Base-by-base conservation (phyloP, 768 basidiomycete species). In the Harrya chromipes region DNA sequence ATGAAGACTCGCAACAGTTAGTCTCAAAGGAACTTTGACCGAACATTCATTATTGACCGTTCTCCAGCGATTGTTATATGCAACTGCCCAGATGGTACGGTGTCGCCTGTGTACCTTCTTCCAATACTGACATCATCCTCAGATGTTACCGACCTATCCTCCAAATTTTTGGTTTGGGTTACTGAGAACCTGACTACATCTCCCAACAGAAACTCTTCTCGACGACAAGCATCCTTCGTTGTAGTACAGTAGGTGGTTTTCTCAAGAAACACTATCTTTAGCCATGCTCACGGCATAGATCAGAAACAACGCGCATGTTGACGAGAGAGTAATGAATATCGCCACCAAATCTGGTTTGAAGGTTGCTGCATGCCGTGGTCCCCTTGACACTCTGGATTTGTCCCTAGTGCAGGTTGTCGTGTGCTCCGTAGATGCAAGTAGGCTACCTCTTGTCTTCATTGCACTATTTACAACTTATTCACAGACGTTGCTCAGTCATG, bases 401-500 rank as follows among this genome's bases (percentile, higher is more conserved):
- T 51, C 46, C 58, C 24, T 49, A 12, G 50, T 63, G 34, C 71
- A 74, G 49, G 65, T 77, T 17, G 57, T 78, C 37, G 61, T 81
- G 34, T 68, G 69, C n/a, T 62, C 73, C 20, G 63, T 71, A 5
- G 65, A 70, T 41, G 79, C 74, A 51, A 64, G 73, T 54, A 55
- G 39, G 24, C 49, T 53, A n/a, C 37, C 27, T 33, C 29, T 31
- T 37, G 41, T 35, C 12, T 43, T 42, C 42, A 29, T 46, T 27
- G 14, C 35, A 40, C 34, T 41, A 26, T 26, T 58, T 29, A 49
- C 36, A 44, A 40, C 31, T 39, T 41, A 40, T 49, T 36, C 29
- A 39, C 45, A 80, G 78, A 55, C 69, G 23, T 59, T 81, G 24
- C 66, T 76, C 21, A 63, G 70, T 39, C 74, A 70, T 34, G 57